Evolutionary conservation across 805 yeast species (phyloP).

Genomic region (Priceomyces haplophilus): DNA sequence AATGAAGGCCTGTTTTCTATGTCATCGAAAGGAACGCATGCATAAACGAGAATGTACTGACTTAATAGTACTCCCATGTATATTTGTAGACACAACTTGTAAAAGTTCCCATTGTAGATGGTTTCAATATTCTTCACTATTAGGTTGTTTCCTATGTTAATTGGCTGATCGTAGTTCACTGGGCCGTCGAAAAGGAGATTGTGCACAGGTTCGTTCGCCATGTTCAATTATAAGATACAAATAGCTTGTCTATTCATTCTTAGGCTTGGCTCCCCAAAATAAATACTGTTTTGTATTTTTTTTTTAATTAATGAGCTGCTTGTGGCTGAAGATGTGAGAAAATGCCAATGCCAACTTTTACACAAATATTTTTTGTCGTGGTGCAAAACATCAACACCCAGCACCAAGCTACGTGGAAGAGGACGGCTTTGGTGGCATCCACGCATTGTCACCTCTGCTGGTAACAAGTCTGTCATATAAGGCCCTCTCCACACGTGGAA

Average conservation of each 20-base stretch:
- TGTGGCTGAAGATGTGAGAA: no score
- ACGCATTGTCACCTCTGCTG: slow-evolving; percentile 15
- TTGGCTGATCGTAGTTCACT: slow-evolving; percentile 11
- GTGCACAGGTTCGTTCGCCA: slow-evolving; percentile 10
- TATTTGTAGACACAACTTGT: slow-evolving; percentile 12
- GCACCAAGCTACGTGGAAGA: no score
- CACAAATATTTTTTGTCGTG: no score
- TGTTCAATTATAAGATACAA: no score
- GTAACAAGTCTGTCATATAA: slow-evolving; percentile 23
- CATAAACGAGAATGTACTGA: slow-evolving; percentile 29
- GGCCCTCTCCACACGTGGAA: slow-evolving; percentile 53
- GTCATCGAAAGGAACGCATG: slow-evolving; percentile 32
- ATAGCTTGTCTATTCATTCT: no score
- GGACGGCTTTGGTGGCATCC: slow-evolving; percentile 18
- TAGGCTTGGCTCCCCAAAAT: no score
- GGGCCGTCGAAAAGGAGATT: slow-evolving; percentile 17
- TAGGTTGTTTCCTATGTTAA: slow-evolving; percentile 10
- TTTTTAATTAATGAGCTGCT: neutral
- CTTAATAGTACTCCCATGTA: slow-evolving; percentile 22
- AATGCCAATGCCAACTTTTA: no score
- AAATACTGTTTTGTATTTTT: no score
- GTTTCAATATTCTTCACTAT: slow-evolving; percentile 11
- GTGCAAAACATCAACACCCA: no score
- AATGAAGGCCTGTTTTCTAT: slow-evolving; percentile 31
- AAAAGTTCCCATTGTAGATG: slow-evolving; percentile 13